Base-by-base conservation (phyloP, 306 rosid genomes). In the Potentilla sterilis region DNA sequence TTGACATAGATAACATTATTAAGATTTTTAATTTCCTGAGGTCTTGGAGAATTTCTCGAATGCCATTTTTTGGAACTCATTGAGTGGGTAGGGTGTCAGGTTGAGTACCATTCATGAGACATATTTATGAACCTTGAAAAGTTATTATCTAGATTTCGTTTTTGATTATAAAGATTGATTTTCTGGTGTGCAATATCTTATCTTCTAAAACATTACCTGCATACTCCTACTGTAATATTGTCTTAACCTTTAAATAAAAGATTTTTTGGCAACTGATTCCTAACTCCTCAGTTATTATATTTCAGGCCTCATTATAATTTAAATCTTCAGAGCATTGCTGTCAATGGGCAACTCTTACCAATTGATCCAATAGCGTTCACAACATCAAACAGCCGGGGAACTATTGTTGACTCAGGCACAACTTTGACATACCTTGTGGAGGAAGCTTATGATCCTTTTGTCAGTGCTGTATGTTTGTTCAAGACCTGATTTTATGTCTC, bases 301-400 rank as follows among this genome's bases (percentile, higher is more conserved):
- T 74, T 83, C 89, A 95, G 98, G 92, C 89, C 96, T 75, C 97
- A 95, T 80, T 95, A 95, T 84, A 92, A 95, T 86, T 86, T 95
- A 79, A 82, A 92, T 84, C 90, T 95, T 64, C 86, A 86, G 86
- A 90, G 93, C 86, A 90, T 95, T 75, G 73, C 90, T 86, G 97
- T 94, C 65, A 87, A 85, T 59, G 97, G 96, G 69, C 88, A 90
- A 86, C 46, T 69, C 22, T 87, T 94, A 82, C 75, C 97, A n/a
- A 87, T 94, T 67, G 90, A 94, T 80, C 75, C 87, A 75, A 80
- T 88, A 47, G 97, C 84, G 44, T 94, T 94, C 85, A 83, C 88
- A 47, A 86, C 95, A 70, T 87, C 96, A 48, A 81, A 46, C 74
- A 79, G 87, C 76, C 83, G 87, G 64, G 98, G 98, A 79, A 92